Evolutionary conservation across 1,284 basidiomycete species (phyloP), one percentile per base, ranked within the genome.

Genomic region (Cryptococcus sp.): DNA sequence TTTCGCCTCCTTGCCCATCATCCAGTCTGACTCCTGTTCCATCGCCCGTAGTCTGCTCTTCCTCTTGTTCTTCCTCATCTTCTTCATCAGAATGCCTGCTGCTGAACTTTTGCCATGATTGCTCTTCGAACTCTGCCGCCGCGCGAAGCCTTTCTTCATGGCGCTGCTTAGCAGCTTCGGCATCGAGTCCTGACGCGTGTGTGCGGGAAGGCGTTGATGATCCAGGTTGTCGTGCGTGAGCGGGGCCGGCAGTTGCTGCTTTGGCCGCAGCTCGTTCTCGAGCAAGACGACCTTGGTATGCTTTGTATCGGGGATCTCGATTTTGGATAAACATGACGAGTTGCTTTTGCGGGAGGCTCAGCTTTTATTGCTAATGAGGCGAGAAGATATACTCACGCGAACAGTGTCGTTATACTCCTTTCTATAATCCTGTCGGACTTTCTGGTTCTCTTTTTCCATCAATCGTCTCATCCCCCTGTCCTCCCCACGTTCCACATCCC

Each of bases 371-470:
- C 40, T 10, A n/a, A 11, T 39, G 7, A 1, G 10, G 15, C 45
- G 16, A 19, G 54, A 49, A 41, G n/a, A 38, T 13, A 20, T 20
- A 77, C 86, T 55, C 68, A 93, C 92, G 70, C 88, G 81, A 38
- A 99, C 83, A 1, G 88, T 89, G 46, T 98, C 94, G 68, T 95
- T 98, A 77, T 96, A 99, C 65, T 99, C 95, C 70, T 85, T 85
- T 40, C 89, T 83, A 6, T 89, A 89, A 44, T 91, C 89, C 41
- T 96, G 92, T 16, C 94, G 83, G 8, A 86, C 85, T 67, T 93
- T 93, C 78, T 91, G 93, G 77, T 99, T 99, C 67, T 98, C 96
- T 70, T 89, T 91, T 75, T 99, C 96, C 89, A 99, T 94, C 40
- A 93, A 70, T 62, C 91, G 84, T 68, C 93, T 84, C 46, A 91